A percentile compares a stretch with the other conserved stretches of the same genome.
phyloP scores from a whole-genome alignment of 2,329 filamentous ascomycete genomes.

The Ilyonectria destructans region DNA sequence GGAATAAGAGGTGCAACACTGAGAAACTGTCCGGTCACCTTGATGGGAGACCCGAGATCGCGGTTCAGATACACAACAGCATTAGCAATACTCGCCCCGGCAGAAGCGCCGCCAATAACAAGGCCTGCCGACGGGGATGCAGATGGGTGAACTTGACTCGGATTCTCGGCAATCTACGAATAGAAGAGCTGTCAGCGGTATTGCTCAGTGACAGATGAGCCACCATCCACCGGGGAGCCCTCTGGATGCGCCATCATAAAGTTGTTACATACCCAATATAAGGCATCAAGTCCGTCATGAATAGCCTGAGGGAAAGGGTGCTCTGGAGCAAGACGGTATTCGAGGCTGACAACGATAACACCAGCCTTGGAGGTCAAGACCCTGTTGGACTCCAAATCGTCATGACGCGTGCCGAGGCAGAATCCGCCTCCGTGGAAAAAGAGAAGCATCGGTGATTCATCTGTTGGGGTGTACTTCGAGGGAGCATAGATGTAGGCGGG shows the following conservation, averaged over 20 bases:
- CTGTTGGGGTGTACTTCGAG: background rate
- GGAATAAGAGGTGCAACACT: conserved; percentile 16
- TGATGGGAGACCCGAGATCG: conserved; percentile 10
- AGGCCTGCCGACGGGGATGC: conserved; percentile 18
- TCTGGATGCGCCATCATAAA: background rate
- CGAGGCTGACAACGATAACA: conserved; percentile 11
- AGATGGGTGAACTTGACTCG: conserved; percentile 3
- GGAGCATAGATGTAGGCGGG: background rate
- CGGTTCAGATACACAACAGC: conserved; percentile 22
- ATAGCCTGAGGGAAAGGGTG: conserved; percentile 14
- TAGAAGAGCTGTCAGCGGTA: conserved; percentile 1
- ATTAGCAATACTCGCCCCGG: conserved; percentile 12
- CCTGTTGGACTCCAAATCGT: conserved; percentile 14
- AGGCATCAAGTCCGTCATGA: conserved; percentile 9
- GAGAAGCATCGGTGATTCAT: conserved; percentile 5
- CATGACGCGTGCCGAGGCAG: conserved; percentile 14
- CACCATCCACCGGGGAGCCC: background rate
- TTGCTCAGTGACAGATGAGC: background rate
- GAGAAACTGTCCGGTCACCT: conserved; percentile 8
- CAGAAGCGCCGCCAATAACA: conserved; percentile 9
- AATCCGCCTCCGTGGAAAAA: conserved; percentile 18
- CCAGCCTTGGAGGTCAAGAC: background rate
- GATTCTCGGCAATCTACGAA: background rate
- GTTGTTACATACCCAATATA: conserved; percentile 12
- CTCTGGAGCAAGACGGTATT: conserved; percentile 22